Conservation (phyloP, 148 eudicot species). For the Vaccinium vitisidaea region DNA sequence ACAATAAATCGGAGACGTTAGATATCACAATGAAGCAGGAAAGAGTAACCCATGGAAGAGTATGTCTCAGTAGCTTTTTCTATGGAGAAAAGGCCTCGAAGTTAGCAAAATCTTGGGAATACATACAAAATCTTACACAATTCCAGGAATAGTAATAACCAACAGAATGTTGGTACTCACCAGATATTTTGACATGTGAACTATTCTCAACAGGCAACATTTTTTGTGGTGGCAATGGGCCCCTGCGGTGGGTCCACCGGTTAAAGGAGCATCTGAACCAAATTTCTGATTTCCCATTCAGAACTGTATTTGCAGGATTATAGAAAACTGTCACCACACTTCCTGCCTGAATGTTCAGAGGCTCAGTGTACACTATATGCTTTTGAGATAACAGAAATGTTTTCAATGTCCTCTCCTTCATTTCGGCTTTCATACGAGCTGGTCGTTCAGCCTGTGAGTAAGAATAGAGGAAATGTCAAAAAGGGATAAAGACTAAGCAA, state of each 20-base stretch:
- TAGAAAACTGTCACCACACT: conserved; percentile 68
- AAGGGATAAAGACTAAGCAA: not conserved
- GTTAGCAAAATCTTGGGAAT: too few relatives aligned
- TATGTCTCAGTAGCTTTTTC: not conserved
- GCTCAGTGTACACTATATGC: conserved; percentile 89
- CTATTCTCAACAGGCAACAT: conserved; percentile 78
- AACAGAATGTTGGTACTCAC: not conserved
- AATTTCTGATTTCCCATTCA: conserved; percentile 85
- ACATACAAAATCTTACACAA: too few relatives aligned
- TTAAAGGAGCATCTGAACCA: conserved; percentile 98
- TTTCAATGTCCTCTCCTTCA: conserved; percentile 72
- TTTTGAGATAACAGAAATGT: conserved; percentile 89
- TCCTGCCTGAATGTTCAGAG: conserved; percentile 86
- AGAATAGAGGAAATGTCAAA: not conserved
- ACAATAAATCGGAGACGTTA: not conserved
- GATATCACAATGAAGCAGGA: not conserved
- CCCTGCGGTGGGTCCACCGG: conserved; percentile 90
- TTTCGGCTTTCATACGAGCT: conserved; percentile 75
- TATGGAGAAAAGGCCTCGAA: not conserved
- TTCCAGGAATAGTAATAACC: not conserved
- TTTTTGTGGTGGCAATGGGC: conserved; percentile 82
- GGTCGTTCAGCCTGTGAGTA: conserved; percentile 69
- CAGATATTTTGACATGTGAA: conserved; percentile 61
- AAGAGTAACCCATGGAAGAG: not conserved
- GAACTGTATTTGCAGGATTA: conserved; percentile 82